Conservation (phyloP, 441 rosid genomes). For the Populus hybrid region DNA sequence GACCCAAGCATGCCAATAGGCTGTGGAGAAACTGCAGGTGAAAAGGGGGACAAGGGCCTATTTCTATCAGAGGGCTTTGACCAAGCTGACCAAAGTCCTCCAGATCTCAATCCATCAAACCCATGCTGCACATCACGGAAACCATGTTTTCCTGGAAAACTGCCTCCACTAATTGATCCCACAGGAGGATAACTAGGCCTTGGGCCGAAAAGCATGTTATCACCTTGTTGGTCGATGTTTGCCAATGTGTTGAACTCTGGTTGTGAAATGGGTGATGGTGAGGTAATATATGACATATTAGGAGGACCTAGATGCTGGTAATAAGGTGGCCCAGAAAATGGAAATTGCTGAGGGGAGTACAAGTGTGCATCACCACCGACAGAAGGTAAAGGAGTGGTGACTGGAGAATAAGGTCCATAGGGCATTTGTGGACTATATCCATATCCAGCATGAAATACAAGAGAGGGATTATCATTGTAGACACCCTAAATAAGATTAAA, state of each 20-base stretch:
- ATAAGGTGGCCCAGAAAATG: conserved; percentile 53
- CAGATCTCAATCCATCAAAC: conserved; percentile 66
- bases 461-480: conserved; percentile 69
- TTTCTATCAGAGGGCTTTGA: conserved; percentile 66
- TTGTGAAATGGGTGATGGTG: conserved; percentile 47
- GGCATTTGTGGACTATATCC: conserved; percentile 88
- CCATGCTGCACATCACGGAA: conserved; percentile 73
- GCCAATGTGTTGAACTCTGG: conserved; percentile 47
- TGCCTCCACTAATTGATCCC: conserved; percentile 52
- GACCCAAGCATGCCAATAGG: conserved; percentile 63
- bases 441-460: conserved; percentile 75
- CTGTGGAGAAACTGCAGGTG: conserved; percentile 60
- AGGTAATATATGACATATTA: conserved; percentile 37
- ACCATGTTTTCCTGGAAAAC: conserved; percentile 50
- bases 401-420: conserved; percentile 53
- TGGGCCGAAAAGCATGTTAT: conserved; percentile 45
- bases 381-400: conserved; percentile 49
- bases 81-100: conserved; percentile 84
- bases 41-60: conserved; percentile 43
- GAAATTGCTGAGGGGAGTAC: conserved; percentile 48
- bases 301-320: conserved; percentile 59
- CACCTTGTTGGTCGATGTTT: conserved; percentile 39
- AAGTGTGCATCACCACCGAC: conserved; percentile 57
- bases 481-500: conserved; percentile 47
- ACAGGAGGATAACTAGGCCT: conserved; percentile 45